These are phyloP conservation scores for Spizellomyces punctatus DNA, from an alignment of 192 early-diverging fungal species.

Conservation along the genomic window DNA sequence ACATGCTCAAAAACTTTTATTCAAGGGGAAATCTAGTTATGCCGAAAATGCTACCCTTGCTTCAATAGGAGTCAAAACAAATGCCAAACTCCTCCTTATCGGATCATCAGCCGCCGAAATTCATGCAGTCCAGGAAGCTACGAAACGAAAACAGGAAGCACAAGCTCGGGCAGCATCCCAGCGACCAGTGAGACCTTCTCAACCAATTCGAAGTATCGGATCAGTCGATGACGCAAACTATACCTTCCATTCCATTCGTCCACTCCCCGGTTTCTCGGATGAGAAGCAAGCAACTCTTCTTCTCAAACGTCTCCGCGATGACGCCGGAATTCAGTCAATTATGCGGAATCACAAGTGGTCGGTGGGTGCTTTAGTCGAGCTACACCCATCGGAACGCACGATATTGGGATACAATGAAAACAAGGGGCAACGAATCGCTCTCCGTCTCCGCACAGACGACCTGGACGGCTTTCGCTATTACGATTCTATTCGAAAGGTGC, in stretches of 20 bases:
- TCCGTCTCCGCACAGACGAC: conserved; percentile 77
- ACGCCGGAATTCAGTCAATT: conserved; percentile 53
- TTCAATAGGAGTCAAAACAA: conserved; percentile 26
- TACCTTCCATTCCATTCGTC: conserved; percentile 61
- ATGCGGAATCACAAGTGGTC: conserved; percentile 62
- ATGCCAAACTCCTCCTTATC: conserved; percentile 56
- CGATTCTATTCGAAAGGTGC: conserved; percentile 62
- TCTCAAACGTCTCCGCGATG: conserved; percentile 68
- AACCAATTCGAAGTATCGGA: conserved; percentile 8
- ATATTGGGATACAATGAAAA: conserved; percentile 75
- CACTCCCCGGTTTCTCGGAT: conserved; percentile 57
- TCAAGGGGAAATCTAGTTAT: conserved; percentile 41
- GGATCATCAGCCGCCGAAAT: conserved; percentile 50
- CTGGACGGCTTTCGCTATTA: conserved; percentile 78
- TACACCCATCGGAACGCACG: conserved; percentile 66
- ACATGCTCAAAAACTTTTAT: conserved; percentile 56
- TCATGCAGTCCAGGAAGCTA: conserved; percentile 30
- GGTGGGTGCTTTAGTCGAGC: conserved; percentile 67
- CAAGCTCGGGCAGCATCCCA: conserved; percentile 9
- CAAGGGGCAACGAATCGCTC: conserved; percentile 68
- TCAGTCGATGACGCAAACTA: conserved; percentile 34
- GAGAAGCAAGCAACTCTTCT: conserved; percentile 57
- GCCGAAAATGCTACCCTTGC: conserved; percentile 30
- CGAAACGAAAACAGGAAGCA: conserved; percentile 5
- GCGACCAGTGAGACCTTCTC: conserved; percentile 15